Conservation (phyloP, 2,329 filamentous ascomycete genomes). For the Microcyclospora tardicrescens region DNA sequence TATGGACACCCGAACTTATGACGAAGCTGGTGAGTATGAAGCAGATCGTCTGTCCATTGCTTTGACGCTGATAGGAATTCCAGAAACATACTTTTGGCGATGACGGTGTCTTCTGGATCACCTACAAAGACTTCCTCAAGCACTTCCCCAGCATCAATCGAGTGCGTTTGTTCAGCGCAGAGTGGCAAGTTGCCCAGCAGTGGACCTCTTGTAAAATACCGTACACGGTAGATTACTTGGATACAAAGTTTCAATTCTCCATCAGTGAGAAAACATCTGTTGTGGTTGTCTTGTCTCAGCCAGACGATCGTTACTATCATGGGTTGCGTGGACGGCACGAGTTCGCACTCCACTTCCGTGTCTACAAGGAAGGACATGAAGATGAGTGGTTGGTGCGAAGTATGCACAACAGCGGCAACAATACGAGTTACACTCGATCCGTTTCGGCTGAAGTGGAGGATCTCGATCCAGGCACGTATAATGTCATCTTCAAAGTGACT, state of each 20-base stretch:
- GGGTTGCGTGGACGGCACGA: conserved; percentile 45
- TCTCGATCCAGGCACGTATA: conserved; percentile 62
- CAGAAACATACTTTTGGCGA: conserved; percentile 17
- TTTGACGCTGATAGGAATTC: neutral
- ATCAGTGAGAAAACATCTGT: conserved; percentile 39
- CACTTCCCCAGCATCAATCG: conserved; percentile 46
- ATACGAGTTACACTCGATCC: conserved; percentile 55
- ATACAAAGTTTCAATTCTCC: conserved; percentile 46
- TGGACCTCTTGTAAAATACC: conserved; percentile 49
- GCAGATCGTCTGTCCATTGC: neutral
- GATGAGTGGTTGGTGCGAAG: conserved; percentile 18
- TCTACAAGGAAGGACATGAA: conserved; percentile 38
- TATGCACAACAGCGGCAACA: conserved; percentile 25
- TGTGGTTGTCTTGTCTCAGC: conserved; percentile 47
- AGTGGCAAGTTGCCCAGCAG: conserved; percentile 47
- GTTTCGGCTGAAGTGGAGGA: conserved; percentile 60
- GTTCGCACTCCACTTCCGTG: conserved; percentile 45
- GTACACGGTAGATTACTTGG: conserved; percentile 48
- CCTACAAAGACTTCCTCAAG: conserved; percentile 36
- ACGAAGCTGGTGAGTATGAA: conserved; percentile 39
- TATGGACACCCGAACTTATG: conserved; percentile 75
- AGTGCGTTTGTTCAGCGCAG: conserved; percentile 47
- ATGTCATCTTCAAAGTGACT: conserved; percentile 61
- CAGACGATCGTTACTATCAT: conserved; percentile 48
- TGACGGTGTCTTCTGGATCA: conserved; percentile 45